Evolutionary conservation across 2,329 filamentous ascomycete species (phyloP), one percentile per base, ranked within the genome.

Genomic region (Cadophora sp.): DNA sequence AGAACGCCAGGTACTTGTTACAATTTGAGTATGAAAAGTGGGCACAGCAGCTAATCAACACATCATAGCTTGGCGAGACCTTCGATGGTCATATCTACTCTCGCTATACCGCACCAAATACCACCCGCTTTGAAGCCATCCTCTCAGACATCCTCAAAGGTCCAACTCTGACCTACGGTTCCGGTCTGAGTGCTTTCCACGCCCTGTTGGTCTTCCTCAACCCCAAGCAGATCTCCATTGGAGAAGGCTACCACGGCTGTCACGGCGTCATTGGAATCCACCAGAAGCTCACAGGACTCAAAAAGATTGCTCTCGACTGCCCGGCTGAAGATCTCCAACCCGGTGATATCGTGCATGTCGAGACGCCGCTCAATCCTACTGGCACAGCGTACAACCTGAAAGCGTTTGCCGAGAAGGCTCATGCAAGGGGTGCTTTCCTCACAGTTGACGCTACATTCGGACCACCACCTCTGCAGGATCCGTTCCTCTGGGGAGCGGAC

Each of bases 381-480:
- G 96, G 96, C 60, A 89, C 91, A 73, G 94, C 94, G 1, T 90
- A 87, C 72, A 83, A 93, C 73, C 89, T 99, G 33, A 82, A 83
- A 41, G 80, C 82, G 62, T 97, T 91, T 78, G 92, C 93, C 0
- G 82, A 86, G 3, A 86, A 88, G 72, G 96, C 96, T 0, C 90
- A 90, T 75, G 82, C 82, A 5, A 81, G 85, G 6, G 94, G 94
- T 8, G 94, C 93, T 9, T 87, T 87, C 65, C 83, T 98, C 58
- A 91, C 90, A 14, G 91, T 98, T 1, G 96, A 99, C 79, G 89
- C 92, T 2, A 99, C 96, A 0, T 97, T 99, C 80, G 96, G 89
- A 3, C 96, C 96, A 48, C 96, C 96, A 39, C 92, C 93, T 33
- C 82, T 99, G 66, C 91, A 93, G 77, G 92, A 97, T 74, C 94